Evolutionary conservation across 2,329 filamentous ascomycete species (phyloP), one percentile per base, ranked within the genome.

Genomic region (Catunica adiposa): DNA sequence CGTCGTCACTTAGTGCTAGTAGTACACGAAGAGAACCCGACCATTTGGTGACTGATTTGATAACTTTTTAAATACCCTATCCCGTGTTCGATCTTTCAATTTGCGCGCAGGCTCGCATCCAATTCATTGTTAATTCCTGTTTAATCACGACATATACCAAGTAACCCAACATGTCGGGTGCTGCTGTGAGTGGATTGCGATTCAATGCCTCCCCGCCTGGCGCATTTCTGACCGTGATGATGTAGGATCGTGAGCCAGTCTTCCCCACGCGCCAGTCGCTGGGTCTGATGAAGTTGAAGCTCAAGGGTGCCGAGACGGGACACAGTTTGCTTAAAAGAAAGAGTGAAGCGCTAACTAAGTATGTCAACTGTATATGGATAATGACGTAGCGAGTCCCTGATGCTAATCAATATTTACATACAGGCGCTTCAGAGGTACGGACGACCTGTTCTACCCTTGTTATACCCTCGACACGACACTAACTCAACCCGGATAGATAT

Each of bases 311-410:
- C 56, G 84, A 90, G 69, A 88, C 81, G 48, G 92, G 92, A 51
- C 90, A 98, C 73, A 95, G 86, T 69, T 74, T 98, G 67, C 74
- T 98, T 61, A 98, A 98, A 76, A 79, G 92, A 66, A 98, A 98
- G 77, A 96, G 89, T 69, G 92, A 98, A 71, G 92, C 92, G 63
- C 75, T 98, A 60, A 98, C 92, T 62, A 98, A 98, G 88, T 94
- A 77, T 56, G 78, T 68, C 34, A 48, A n/a, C 40, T 57, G 34
- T 25, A 17, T 29, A 38, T 47, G 25, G 25, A 48, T 56, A 53
- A 42, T 34, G 37, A 31, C 9, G 51, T 23, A 46, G 42, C 31
- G 20, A 44, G 15, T 44, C 40, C 15, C 29, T 44, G 22, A 56
- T 54, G 51, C 52, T 51, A 54, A 42, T 38, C 15, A 51, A 29